These are phyloP conservation scores for Chaetomidium leptoderma DNA, from an alignment of 495 filamentous ascomycete species.

Conservation along the genomic window DNA sequence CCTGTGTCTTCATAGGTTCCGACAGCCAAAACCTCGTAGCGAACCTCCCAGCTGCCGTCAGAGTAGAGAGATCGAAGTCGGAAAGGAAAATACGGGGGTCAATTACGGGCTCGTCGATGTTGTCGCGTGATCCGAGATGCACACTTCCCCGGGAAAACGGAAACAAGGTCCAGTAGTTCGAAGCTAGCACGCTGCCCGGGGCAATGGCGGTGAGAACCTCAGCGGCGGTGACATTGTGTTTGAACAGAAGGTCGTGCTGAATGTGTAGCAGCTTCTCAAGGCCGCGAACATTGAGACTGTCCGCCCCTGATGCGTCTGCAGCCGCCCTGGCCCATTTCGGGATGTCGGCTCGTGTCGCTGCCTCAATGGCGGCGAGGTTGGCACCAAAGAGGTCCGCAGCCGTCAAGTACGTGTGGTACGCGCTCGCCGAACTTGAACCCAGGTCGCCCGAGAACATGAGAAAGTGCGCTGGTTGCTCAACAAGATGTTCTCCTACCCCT, in stretches of 20 bases:
- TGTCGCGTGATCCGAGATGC: not conserved
- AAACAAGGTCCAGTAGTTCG: constrained; percentile 1
- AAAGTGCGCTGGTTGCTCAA: constrained; percentile 3
- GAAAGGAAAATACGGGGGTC: constrained; percentile 6
- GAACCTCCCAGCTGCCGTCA: not conserved
- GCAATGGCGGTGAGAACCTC: not conserved
- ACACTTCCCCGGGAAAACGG: constrained; percentile 5
- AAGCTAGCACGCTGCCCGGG: not conserved
- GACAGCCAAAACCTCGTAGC: not conserved
- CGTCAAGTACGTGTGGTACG: constrained; percentile 3
- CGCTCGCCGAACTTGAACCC: not conserved
- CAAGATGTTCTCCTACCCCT: not conserved
- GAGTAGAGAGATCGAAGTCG: not conserved
- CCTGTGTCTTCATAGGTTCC: constrained; percentile 1
- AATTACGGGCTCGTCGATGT: not conserved
- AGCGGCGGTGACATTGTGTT: not conserved
- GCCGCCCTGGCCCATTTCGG: not conserved
- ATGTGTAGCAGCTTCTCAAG: not conserved
- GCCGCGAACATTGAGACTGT: not conserved
- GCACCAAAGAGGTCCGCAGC: not conserved
- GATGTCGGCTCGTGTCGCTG: not conserved
- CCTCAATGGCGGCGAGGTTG: not conserved
- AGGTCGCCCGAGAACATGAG: not conserved
- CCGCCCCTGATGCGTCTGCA: not conserved
- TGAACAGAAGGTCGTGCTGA: constrained; percentile 1